A percentile compares a stretch with the other conserved stretches of the same genome.
These are phyloP conservation scores for Cordyceps sp. DNA, from an alignment of 2,329 filamentous ascomycete genomes.

Conservation along the genomic window DNA sequence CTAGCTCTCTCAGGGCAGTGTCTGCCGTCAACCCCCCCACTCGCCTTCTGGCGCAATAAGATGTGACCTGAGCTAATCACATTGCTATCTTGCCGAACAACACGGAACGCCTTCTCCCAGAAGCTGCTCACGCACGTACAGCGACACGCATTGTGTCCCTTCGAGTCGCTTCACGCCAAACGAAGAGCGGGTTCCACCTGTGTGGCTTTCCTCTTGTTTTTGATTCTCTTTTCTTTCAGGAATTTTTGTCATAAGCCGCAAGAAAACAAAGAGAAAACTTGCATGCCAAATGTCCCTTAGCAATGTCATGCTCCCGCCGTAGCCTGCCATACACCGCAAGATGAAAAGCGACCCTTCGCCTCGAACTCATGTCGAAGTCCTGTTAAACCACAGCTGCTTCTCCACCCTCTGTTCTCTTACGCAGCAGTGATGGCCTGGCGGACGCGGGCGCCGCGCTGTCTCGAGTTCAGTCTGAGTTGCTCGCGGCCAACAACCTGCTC, in stretches of 20 bases:
- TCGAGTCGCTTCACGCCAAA: too few relatives aligned
- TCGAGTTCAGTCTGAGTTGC: slow-evolving; percentile 58
- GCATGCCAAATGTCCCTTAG: slow-evolving; percentile 18
- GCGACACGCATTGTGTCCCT: too few relatives aligned
- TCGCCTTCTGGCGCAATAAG: too few relatives aligned
- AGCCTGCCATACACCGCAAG: slow-evolving; percentile 21
- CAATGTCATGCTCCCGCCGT: slow-evolving; percentile 21
- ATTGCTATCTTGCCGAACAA: too few relatives aligned
- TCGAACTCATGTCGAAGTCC: slow-evolving; percentile 5
- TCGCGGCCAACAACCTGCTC: slow-evolving; percentile 62
- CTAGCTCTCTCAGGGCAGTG: too few relatives aligned
- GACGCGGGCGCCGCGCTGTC: slow-evolving; percentile 68
- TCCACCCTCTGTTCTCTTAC: slow-evolving; percentile 20
- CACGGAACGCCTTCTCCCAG: too few relatives aligned
- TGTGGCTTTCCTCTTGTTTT: slow-evolving; percentile 45
- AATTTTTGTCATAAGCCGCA: slow-evolving; percentile 19
- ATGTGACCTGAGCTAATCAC: too few relatives aligned
- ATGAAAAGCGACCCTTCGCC: slow-evolving; percentile 20
- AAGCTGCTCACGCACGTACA: too few relatives aligned
- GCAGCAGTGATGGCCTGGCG: slow-evolving; percentile 49
- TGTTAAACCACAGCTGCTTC: neutral
- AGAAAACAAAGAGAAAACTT: slow-evolving; percentile 10
- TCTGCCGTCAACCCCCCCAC: too few relatives aligned
- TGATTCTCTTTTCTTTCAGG: slow-evolving; percentile 8
- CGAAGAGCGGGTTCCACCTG: too few relatives aligned